These are phyloP conservation scores for Fusarium ramigenum DNA, from an alignment of 2,329 filamentous ascomycete genomes.

Conservation along the genomic window DNA sequence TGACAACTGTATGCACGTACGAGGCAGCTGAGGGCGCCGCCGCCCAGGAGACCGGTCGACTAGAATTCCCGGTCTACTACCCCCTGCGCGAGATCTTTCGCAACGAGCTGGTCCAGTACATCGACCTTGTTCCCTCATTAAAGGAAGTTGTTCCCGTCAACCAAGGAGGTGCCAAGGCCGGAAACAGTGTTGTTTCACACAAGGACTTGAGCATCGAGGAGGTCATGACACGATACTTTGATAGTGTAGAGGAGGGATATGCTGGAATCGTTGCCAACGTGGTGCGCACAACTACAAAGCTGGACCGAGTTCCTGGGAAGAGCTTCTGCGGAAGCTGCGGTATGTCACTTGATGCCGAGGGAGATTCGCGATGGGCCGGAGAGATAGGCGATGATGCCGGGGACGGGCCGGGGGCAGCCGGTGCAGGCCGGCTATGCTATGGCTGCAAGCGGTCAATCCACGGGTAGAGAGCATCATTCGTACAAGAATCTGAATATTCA, in stretches of 20 bases:
- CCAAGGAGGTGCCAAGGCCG: constrained; percentile 37
- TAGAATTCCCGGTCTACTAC: constrained; percentile 68
- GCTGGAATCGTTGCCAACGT: constrained; percentile 95
- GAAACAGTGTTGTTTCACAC: constrained; percentile 64
- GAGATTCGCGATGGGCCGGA: constrained; percentile 70
- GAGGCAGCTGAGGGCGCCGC: constrained; percentile 31
- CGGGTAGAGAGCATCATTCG: constrained; percentile 51
- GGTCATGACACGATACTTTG: constrained; percentile 89
- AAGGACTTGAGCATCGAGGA: constrained; percentile 90
- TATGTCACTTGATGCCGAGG: constrained; percentile 70
- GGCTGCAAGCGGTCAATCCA: constrained; percentile 75
- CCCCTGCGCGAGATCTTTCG: constrained; percentile 87
- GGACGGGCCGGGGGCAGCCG: constrained; percentile 24
- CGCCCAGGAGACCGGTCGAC: constrained; percentile 32
- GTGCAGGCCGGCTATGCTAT: constrained; percentile 66
- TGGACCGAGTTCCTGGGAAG: constrained; percentile 62
- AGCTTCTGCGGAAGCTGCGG: constrained; percentile 73
- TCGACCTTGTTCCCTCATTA: constrained; percentile 64
- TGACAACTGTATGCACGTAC: constrained; percentile 50
- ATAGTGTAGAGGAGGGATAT: constrained; percentile 81
- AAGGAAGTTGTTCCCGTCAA: constrained; percentile 56
- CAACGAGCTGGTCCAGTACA: constrained; percentile 79
- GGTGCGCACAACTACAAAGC: constrained; percentile 87
- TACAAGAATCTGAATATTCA: constrained; percentile 17
- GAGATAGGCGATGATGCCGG: constrained; percentile 62